Percentiles rank a stretch among this genome's conserved stretches.
These are phyloP conservation scores for Isabelozyma pseudorhagii DNA, from an alignment of 805 yeast species.

Conservation along the genomic window DNA sequence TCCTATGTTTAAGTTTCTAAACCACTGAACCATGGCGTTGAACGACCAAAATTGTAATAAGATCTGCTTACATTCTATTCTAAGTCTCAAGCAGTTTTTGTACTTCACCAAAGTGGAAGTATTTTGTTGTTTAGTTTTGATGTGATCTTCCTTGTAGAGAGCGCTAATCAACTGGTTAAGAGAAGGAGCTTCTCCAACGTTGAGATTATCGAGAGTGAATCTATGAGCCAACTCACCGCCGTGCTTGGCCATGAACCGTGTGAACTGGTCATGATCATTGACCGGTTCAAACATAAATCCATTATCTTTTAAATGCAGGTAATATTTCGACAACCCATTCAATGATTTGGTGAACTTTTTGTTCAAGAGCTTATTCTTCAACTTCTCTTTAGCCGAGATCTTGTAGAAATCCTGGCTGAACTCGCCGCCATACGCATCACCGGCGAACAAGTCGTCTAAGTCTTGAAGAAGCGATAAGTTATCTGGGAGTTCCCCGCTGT, in stretches of 20 bases:
- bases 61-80: slow-evolving; percentile 38
- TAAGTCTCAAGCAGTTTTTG: slow-evolving; percentile 31
- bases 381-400: slow-evolving; percentile 11
- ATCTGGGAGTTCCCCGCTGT: not conserved
- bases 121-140: slow-evolving; percentile 7
- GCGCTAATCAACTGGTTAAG: slow-evolving; percentile 19
- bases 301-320: slow-evolving; percentile 22
- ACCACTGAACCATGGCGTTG: slow-evolving; percentile 37
- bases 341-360: slow-evolving; percentile 12
- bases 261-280: slow-evolving; percentile 9
- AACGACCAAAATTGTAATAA: slow-evolving; percentile 42
- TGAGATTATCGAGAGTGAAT: slow-evolving; percentile 28
- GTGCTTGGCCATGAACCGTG: slow-evolving; percentile 14
- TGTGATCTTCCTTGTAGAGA: slow-evolving; percentile 19
- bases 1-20: slow-evolving; percentile 29
- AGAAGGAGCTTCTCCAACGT: slow-evolving; percentile 36
- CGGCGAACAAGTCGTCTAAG: slow-evolving; percentile 18
- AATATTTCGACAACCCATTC: slow-evolving; percentile 14
- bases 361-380: slow-evolving; percentile 15
- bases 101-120: slow-evolving; percentile 22
- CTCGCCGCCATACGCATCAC: slow-evolving; percentile 31
- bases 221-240: slow-evolving; percentile 21
- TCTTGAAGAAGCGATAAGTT: not conserved
- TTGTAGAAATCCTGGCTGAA: slow-evolving; percentile 1
- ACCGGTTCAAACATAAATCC: slow-evolving; percentile 39